Base-by-base conservation (phyloP, 129 eudicot genomes). In the Centella asiatica region DNA sequence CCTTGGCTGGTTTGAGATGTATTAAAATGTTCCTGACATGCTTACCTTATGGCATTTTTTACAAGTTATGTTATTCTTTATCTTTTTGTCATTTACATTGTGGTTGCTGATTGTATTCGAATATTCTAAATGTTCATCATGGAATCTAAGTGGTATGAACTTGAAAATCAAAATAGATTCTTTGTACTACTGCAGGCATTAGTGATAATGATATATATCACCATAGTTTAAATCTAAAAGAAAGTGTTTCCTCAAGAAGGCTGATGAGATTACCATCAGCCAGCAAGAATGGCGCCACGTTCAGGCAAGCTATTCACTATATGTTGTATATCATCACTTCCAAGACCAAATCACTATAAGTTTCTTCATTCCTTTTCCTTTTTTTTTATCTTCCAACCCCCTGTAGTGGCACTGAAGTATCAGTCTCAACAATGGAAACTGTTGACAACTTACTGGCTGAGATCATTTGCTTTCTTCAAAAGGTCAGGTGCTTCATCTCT, bases 331-430 rank as follows among this genome's bases (percentile, higher is more conserved):
- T 56, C 24, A 24, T 26, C 46, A 33, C 55, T 57, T 45, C 15
- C 25, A 45, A 42, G 52, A 53, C 20, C 0, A 13, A 50, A 8
- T 66, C 20, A 45, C 58, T 55, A 55, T 47, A 39, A 10, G 57
- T 56, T 23, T 40, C 54, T 44, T 57, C 28, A 37, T 68, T 45
- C 15, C 33, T 70, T 73, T 62, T 51, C 61, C 11, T 31, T 67
- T 71, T 62, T 50, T 53, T 67, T 62, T 20, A 84, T 53, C 14
- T 53, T 4, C 33, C 36, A n/a, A n/a, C n/a, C n/a, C n/a, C n/a
- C n/a, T n/a, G n/a, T 27, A 92, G 98, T 82, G 98, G 98, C 44
- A 84, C 90, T 54, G 90, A 92, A 80, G 90, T 82, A 77, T 84
- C 95, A 44, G 58, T 87, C 31, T 66, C 81, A 52, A 48, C 74